These are phyloP conservation scores for Talaromyces sp. DNA, from an alignment of 2,329 filamentous ascomycete species.

Conservation along the genomic window DNA sequence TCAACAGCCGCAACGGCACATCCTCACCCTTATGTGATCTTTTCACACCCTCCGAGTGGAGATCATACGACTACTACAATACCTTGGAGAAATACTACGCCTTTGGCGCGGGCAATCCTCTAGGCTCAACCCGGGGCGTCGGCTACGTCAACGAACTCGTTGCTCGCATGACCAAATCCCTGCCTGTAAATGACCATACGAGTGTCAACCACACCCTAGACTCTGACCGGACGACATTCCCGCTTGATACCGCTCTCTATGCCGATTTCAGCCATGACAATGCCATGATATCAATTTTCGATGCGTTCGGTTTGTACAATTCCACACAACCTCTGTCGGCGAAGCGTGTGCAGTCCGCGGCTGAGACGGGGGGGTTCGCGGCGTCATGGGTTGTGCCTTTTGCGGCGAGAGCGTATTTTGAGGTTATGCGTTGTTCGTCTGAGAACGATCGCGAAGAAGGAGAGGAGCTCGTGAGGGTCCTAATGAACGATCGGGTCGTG, in stretches of 20 bases:
- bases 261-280: conserved; percentile 94
- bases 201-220: conserved; percentile 76
- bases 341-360: conserved; percentile 46
- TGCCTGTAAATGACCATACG: conserved; percentile 66
- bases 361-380: conserved; percentile 63
- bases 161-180: conserved; percentile 65
- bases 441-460: conserved; percentile 18
- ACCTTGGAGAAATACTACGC: conserved; percentile 81
- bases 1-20: conserved; percentile 52
- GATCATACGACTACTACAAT: conserved; percentile 74
- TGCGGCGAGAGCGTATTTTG: conserved; percentile 74
- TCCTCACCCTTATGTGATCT: conserved; percentile 71
- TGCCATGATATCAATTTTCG: conserved; percentile 72
- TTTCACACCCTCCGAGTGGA: conserved; percentile 72
- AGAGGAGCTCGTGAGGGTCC: conserved; percentile 66
- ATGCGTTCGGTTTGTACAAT: conserved; percentile 75
- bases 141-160: conserved; percentile 86
- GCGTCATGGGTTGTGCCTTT: conserved; percentile 80
- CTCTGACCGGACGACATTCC: conserved; percentile 64
- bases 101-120: conserved; percentile 69
- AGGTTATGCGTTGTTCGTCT: conserved; percentile 69
- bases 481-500: conserved; percentile 81
- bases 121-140: conserved; percentile 80
- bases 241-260: conserved; percentile 65
- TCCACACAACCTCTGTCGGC: conserved; percentile 54